A percentile compares a stretch with the other conserved stretches of the same genome.
Conservation (phyloP, 495 filamentous ascomycete species). For the Talaromyces ruber region DNA sequence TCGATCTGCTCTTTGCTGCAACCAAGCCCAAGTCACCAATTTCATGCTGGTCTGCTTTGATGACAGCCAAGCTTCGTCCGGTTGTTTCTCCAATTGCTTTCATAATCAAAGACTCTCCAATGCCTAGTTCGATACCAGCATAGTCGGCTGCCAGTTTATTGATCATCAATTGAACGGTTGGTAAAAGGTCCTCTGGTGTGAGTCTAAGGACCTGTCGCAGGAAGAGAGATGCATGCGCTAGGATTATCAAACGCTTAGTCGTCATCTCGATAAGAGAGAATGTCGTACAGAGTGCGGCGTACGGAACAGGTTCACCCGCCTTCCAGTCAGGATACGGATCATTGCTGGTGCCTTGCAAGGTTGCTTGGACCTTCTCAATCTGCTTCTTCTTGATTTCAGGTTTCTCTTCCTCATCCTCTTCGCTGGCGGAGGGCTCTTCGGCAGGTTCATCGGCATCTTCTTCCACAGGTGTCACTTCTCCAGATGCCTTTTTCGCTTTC, state of each 20-base stretch:
- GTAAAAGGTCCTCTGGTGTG: conserved; percentile 79
- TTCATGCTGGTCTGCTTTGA: conserved; percentile 90
- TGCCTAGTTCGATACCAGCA: conserved; percentile 89
- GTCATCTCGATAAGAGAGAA: conserved; percentile 93
- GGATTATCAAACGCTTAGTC: conserved; percentile 78
- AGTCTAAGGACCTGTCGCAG: conserved; percentile 86
- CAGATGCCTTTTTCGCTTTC: conserved; percentile 23
- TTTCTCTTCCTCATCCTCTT: conserved; percentile 64
- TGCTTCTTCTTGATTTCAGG: conserved; percentile 67
- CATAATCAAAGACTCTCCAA: conserved; percentile 96
- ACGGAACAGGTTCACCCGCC: conserved; percentile 78
- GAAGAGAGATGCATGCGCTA: conserved; percentile 82
- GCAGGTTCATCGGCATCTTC: conserved; percentile 38
- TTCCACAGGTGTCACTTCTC: conserved; percentile 27
- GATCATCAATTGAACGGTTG: conserved; percentile 89
- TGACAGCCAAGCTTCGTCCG: conserved; percentile 74
- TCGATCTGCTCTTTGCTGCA: conserved; percentile 86
- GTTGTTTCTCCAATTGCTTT: conserved; percentile 94
- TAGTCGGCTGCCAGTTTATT: conserved; percentile 97
- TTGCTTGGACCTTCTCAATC: conserved; percentile 76
- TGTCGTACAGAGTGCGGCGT: conserved; percentile 88
- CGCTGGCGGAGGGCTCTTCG: conserved; percentile 36
- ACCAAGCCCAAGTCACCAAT: conserved; percentile 94
- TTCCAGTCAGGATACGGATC: conserved; percentile 95
- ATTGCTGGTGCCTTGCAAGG: conserved; percentile 52